Base-by-base conservation (phyloP, 2,329 filamentous ascomycete genomes). In the Leptographium radiaticola region DNA sequence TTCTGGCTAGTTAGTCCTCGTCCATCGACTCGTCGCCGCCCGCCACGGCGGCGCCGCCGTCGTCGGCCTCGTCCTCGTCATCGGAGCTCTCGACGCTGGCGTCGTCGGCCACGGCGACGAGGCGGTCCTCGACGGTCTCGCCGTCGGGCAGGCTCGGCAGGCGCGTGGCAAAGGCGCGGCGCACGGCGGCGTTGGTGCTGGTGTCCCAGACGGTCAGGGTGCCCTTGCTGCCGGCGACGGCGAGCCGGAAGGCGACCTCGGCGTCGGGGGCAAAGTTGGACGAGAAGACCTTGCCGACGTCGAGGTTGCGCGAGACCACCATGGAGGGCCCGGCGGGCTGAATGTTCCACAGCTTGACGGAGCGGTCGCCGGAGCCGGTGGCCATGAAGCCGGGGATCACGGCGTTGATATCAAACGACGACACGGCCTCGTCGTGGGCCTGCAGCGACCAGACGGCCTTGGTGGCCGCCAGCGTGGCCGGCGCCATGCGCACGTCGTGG, bases 261-360 rank as follows among this genome's bases (percentile, higher is more conserved):
- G 83, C 69, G 66, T 98, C 93, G 1, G 93, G 91, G 5, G 87
- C 93, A 67, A 97, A 98, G 8, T 79, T 80, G 2, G 90, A 86
- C 12, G 88, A 88, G 70, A 98, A 98, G 40, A 98, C 86, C 70
- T 91, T 94, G 56, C 93, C 93, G 18, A 98, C 87, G 53, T 94
- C 93, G 47, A 97, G 74, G 67, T 97, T 91, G 60, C 93, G 83
- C 31, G 87, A 87, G 6, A 94, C 87, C 1, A 98, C 89, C 80
- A 98, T 87, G 57, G 83, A 87, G 1, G 93, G 93, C 2, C 89
- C 89, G 43, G 80, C 79, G 13, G 84, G 69, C 61, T 85, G 79
- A 55, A 96, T 82, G 70, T 95, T 95, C 93, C 93, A 98, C 55
- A 98, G 76, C 76, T 98, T 98, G 62, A 97, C 89, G 7, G 86